Conservation (phyloP, 345 rosid species). For the Aurinia saxatilis region DNA sequence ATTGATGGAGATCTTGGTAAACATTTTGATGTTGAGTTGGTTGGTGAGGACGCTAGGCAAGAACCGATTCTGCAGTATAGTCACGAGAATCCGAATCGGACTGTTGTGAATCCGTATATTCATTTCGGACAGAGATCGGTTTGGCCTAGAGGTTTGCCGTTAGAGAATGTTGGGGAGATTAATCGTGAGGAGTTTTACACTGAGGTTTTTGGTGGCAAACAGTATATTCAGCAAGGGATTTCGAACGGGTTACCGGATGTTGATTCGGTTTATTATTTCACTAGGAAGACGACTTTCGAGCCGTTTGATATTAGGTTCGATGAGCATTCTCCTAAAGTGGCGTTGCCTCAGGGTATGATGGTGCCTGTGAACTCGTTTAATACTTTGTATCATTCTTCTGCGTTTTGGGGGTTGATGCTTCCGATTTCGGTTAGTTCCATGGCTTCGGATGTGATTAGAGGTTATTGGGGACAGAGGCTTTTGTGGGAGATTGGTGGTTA, state of each 20-base stretch:
- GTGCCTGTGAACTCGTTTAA: slow-evolving; percentile 88
- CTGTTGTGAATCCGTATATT: slow-evolving; percentile 78
- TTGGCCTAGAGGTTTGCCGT: slow-evolving; percentile 98
- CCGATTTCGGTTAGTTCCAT: slow-evolving; percentile 90
- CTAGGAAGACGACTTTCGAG: slow-evolving; percentile 71
- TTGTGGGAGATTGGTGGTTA: slow-evolving; percentile 96
- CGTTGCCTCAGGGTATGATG: slow-evolving; percentile 90
- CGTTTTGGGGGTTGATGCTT: slow-evolving; percentile 97
- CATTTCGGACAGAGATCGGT: slow-evolving; percentile 96
- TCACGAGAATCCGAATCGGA: slow-evolving; percentile 74
- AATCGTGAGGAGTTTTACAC: slow-evolving; percentile 83
- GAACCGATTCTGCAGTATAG: slow-evolving; percentile 75
- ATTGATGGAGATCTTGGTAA: slow-evolving; percentile 74
- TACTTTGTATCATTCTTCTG: slow-evolving; percentile 80
- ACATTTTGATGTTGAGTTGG: slow-evolving; percentile 84
- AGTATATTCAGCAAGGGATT: slow-evolving; percentile 89
- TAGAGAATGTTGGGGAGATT: slow-evolving; percentile 82
- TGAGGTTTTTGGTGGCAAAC: slow-evolving; percentile 88
- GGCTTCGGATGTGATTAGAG: slow-evolving; percentile 96
- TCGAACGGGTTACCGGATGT: slow-evolving; percentile 95
- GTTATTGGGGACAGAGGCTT: slow-evolving; percentile 94
- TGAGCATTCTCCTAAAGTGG: slow-evolving; percentile 83
- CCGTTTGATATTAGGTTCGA: slow-evolving; percentile 84
- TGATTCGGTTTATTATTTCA: slow-evolving; percentile 87
- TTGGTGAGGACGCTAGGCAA: slow-evolving; percentile 84